A percentile compares a stretch with the other conserved stretches of the same genome.
Evolutionary conservation across 169 alveolate species (phyloP).

Genomic region (Eimeria falciformis): DNA sequence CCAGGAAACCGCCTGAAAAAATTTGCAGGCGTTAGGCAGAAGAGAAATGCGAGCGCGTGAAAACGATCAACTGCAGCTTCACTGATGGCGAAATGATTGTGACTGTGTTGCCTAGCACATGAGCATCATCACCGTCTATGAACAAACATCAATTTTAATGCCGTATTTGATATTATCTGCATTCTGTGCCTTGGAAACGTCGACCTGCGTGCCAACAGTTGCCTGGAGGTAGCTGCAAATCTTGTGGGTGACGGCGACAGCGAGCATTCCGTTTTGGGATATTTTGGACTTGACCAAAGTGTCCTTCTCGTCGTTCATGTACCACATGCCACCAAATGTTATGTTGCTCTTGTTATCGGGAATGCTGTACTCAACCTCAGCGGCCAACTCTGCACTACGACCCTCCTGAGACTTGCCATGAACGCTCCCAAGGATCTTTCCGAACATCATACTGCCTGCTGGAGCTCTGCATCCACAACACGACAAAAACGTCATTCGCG

Average conservation of each 20-base stretch:
- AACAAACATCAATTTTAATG: slow-evolving; percentile 54
- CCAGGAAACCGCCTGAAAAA: no score
- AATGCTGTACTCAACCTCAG: slow-evolving; percentile 70
- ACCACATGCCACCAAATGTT: slow-evolving; percentile 76
- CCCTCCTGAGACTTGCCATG: slow-evolving; percentile 70
- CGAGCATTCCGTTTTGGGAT: slow-evolving; percentile 61
- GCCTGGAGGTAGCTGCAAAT: slow-evolving; percentile 68
- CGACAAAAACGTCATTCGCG: no score
- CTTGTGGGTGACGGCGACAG: slow-evolving; percentile 74
- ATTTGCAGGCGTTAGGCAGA: no score
- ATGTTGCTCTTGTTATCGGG: slow-evolving; percentile 57
- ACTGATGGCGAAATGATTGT: no score
- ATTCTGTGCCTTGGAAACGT: slow-evolving; percentile 54
- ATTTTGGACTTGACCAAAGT: slow-evolving; percentile 68
- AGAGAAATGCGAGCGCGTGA: no score
- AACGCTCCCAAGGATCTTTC: slow-evolving; percentile 49
- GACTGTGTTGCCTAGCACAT: no score
- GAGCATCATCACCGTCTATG: no score
- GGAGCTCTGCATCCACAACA: slow-evolving; percentile 77
- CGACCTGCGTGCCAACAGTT: slow-evolving; percentile 75
- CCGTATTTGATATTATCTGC: slow-evolving; percentile 70
- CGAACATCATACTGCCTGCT: slow-evolving; percentile 49
- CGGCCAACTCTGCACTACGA: slow-evolving; percentile 65
- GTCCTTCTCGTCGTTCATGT: slow-evolving; percentile 69
- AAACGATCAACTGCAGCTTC: no score